Evolutionary conservation across 176 grass and related monocot species (phyloP), one percentile per base, ranked within the genome.

Genomic region (Juncus inflexus): DNA sequence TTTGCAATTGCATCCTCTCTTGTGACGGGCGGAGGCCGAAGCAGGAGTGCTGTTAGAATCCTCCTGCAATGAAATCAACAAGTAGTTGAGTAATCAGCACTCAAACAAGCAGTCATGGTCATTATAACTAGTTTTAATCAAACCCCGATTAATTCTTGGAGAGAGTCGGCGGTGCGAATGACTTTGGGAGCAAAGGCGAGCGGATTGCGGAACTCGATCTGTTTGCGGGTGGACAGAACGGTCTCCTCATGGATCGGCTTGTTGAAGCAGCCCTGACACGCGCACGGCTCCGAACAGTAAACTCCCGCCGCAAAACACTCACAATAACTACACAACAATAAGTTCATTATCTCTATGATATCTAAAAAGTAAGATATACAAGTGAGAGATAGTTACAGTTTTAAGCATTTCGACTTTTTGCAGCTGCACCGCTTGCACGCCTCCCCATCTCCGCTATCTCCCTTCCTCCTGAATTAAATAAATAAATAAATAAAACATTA

Each of bases 1-100:
- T 68, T 99, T 99, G 67, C 95, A 99, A 76, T 99, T 99, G 78
- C 95, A 99, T 84, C 95, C 95, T 78, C 95, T 86, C 80, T 99
- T 99, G 67, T 99, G 95, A 36, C 95, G 83, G 62, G 95, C 86
- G 55, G 95, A 99, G 62, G 95, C 86, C 59, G 95, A 99, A 78
- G 95, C 89, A 42, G 95, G 95, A 74, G 95, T 99, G 16, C 66
- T 94, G 66, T 90, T 92, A 77, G 80, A 74, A 66, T 94, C 89
- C 72, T 99, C 89, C 86, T 99, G 64, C 28, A 55, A 55, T 15
- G 42, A 40, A 5, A 52, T 2, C 38, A 60, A 37, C 14, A 71
- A 5, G 37, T 42, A 3, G 19, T 9, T 58, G 3, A 41, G n/a
- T 56, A 56, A 56, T 15, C 53, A 3, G 7, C 9, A 56, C 12